phyloP scores from a whole-genome alignment of 352 stramenopile species.

The Phytopythium helicoides region DNA sequence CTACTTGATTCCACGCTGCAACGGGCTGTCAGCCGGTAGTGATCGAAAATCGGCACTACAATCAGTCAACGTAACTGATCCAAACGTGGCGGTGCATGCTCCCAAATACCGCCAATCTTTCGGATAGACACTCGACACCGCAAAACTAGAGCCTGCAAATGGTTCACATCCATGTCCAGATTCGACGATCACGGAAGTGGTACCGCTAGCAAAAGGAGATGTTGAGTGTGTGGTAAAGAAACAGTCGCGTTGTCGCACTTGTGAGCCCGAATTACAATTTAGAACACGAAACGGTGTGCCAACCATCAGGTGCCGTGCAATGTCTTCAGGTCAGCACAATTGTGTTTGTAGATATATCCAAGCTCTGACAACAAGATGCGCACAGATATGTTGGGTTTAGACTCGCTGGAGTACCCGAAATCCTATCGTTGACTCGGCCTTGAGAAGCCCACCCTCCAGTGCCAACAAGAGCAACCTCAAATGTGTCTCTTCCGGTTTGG shows the following conservation, averaged over 20 bases:
- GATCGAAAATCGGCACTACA: slow-evolving; percentile 45
- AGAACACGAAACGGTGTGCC: slow-evolving; percentile 66
- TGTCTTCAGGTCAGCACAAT: slow-evolving; percentile 58
- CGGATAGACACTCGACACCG: slow-evolving; percentile 54
- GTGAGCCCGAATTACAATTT: slow-evolving; percentile 52
- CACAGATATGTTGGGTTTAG: slow-evolving; percentile 59
- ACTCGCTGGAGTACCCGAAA: slow-evolving; percentile 24
- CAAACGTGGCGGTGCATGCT: slow-evolving; percentile 43
- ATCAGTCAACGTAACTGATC: slow-evolving; percentile 21
- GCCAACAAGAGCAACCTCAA: slow-evolving; percentile 85
- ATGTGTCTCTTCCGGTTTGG: slow-evolving; percentile 77
- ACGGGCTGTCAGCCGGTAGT: slow-evolving; percentile 26
- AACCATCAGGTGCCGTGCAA: slow-evolving; percentile 49
- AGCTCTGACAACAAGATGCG: slow-evolving; percentile 44
- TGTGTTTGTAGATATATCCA: slow-evolving; percentile 36
- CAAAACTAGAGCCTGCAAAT: slow-evolving; percentile 38
- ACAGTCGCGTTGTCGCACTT: slow-evolving; percentile 52
- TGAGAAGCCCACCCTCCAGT: slow-evolving; percentile 80
- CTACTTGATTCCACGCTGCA: slow-evolving; percentile 76
- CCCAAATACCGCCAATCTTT: slow-evolving; percentile 68
- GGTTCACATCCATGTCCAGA: slow-evolving; percentile 50
- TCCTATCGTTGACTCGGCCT: slow-evolving; percentile 85
- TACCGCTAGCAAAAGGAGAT: slow-evolving; percentile 21
- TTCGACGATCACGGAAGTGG: slow-evolving; percentile 42
- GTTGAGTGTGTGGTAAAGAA: slow-evolving; percentile 64